Evolutionary conservation across 257 asterid genomes (phyloP), one percentile per base, ranked within the genome.

Genomic region (Anisodus tanguticus): DNA sequence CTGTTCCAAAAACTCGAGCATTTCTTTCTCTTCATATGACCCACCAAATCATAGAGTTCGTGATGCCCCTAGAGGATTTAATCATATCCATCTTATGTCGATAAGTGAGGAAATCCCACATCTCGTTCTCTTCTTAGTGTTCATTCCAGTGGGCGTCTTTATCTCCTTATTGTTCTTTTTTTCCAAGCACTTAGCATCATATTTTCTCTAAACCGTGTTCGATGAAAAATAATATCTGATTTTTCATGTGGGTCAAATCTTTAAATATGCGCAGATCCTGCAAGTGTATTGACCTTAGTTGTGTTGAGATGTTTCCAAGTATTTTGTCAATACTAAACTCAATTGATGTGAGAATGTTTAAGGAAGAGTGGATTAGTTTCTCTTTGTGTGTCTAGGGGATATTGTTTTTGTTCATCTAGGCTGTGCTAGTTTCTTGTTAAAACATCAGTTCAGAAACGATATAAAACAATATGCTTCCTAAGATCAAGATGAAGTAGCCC

Each of bases 281-380:
- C 72, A 66, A 35, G 72, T 66, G 72, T 35, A 66, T 66, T 66
- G 72, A 49, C 80, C 80, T 47, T 72, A 72, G 41, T 72, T 72
- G 59, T 72, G 80, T 72, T 49, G 80, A 47, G 58, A 72, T 72
- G 80, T 51, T 72, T 72, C 80, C 59, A 72, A 47, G 41, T 47
- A 47, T 19, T 71, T 72, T 19, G 41, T 72, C 10, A 22, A 45
- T 22, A 49, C 39, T 6, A 58, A 55, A 47, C 57, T 72, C 41
- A 72, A 72, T 47, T 72, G 80, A 41, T 72, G 59, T 47, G 59
- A 72, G 80, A 49, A 19, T n/a, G 79, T n/a, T 41, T 72, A 47
- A 19, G 41, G 59, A 72, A 72, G 37, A 45, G 39, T 19, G 59
- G 16, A 49, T 19, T 74, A 19, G 80, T 74, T 74, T 74, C 80